Evolutionary conservation across 306 rosid genomes (phyloP).

Genomic region (Rosa persica): DNA sequence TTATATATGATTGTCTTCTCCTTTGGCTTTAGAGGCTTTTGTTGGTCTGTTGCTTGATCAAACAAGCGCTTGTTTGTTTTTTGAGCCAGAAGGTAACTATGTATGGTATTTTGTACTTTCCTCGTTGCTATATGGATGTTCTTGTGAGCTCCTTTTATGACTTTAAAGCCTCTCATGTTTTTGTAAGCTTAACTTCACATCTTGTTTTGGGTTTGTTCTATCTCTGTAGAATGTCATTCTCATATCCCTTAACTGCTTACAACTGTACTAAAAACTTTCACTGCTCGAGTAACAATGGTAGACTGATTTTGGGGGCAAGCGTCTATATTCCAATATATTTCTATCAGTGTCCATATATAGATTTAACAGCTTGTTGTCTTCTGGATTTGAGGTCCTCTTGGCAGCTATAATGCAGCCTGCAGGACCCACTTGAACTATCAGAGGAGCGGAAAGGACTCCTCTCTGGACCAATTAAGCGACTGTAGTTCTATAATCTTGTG

Average conservation of each 20-base stretch:
- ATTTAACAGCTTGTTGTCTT: neutral
- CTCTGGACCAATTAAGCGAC: neutral
- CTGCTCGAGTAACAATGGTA: constrained; percentile 11
- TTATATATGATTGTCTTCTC: constrained; percentile 22
- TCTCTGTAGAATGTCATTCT: constrained; percentile 13
- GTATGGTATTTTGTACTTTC: neutral
- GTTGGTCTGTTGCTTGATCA: constrained; percentile 22
- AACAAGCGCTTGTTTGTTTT: neutral
- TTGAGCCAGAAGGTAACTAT: neutral
- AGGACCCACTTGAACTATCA: neutral
- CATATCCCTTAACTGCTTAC: neutral
- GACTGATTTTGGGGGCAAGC: constrained; percentile 21
- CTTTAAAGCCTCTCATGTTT: neutral
- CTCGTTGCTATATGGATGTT: neutral
- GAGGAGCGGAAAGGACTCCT: constrained; percentile 12
- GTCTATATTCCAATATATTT: neutral
- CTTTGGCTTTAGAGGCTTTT: constrained; percentile 9
- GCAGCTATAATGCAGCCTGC: neutral
- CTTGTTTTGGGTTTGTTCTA: constrained; percentile 20
- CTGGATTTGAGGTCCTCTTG: constrained; percentile 14
- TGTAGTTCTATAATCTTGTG: constrained; percentile 1
- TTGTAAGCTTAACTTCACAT: constrained; percentile 7
- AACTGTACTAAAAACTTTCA: constrained; percentile 9
- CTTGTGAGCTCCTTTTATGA: constrained; percentile 11
- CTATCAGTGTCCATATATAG: constrained; percentile 6